Evolutionary conservation across 1,284 basidiomycete genomes (phyloP).

Genomic region (Phlebopus sp.): DNA sequence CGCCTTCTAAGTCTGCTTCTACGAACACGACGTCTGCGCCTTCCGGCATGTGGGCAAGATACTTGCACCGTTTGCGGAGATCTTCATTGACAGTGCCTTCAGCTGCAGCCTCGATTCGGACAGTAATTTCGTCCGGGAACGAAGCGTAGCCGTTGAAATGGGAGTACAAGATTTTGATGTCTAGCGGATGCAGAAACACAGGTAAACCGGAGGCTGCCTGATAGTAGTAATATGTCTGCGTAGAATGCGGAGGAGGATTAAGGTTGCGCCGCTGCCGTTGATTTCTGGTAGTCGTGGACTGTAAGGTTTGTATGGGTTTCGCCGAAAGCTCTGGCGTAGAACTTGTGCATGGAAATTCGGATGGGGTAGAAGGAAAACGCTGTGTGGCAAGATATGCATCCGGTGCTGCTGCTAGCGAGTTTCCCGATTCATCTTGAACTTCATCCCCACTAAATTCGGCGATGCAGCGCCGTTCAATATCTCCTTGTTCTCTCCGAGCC

Average conservation of each 20-base stretch:
- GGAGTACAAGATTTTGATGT: conserved; percentile 89
- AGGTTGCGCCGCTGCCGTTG: conserved; percentile 68
- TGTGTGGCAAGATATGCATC: conserved; percentile 51
- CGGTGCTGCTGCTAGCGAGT: conserved; percentile 37
- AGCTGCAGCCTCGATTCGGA: conserved; percentile 77
- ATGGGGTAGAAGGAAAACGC: conserved; percentile 9
- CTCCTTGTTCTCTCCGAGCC: conserved; percentile 57
- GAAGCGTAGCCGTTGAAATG: conserved; percentile 81
- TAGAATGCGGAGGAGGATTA: conserved; percentile 78
- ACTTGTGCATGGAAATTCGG: conserved; percentile 15
- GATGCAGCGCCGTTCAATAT: conserved; percentile 45
- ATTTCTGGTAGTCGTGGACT: conserved; percentile 31
- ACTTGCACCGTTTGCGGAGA: conserved; percentile 91
- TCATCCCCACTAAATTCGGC: conserved; percentile 39
- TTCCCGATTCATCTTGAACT: conserved; percentile 30
- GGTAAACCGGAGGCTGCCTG: conserved; percentile 91
- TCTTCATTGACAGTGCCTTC: conserved; percentile 87
- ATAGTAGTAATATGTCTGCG: conserved; percentile 91
- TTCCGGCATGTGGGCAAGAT: conserved; percentile 89
- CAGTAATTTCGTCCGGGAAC: conserved; percentile 81
- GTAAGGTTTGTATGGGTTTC: conserved; percentile 12
- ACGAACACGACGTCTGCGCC: conserved; percentile 94
- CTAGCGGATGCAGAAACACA: conserved; percentile 92
- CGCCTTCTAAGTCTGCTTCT: conserved; percentile 78
- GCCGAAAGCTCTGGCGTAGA: conserved; percentile 15